Conservation (phyloP, 371 early-diverging fungal species). For the Mucor racemosus region DNA sequence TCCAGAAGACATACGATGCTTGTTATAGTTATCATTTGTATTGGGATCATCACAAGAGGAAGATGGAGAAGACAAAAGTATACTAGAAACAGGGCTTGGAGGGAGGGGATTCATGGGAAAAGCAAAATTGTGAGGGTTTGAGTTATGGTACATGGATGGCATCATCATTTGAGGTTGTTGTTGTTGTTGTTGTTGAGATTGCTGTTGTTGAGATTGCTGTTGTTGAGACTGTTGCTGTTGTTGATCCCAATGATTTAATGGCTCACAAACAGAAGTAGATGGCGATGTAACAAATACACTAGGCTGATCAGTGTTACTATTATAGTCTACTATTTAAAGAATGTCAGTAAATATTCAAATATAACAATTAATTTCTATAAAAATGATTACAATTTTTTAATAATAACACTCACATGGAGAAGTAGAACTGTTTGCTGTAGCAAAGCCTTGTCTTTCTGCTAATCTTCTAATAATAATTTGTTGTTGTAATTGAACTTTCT, state of each 20-base stretch:
- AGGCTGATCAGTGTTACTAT: slow-evolving; percentile 8
- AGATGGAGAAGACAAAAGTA: slow-evolving; percentile 11
- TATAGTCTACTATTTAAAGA: background rate
- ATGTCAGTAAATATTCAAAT: background rate
- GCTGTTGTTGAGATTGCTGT: slow-evolving; percentile 6
- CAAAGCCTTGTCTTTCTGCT: slow-evolving; percentile 19
- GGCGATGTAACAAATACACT: slow-evolving; percentile 26
- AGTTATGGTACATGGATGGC: slow-evolving; percentile 12
- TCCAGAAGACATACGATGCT: slow-evolving; percentile 1
- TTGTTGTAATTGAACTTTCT: slow-evolving; percentile 58
- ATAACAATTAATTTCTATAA: background rate
- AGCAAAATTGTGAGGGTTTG: background rate
- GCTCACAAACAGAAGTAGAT: slow-evolving; percentile 3
- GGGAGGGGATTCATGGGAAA: slow-evolving; percentile 10
- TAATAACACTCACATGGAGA: slow-evolving; percentile 25
- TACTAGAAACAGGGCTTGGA: slow-evolving; percentile 17
- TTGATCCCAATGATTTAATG: slow-evolving; percentile 4
- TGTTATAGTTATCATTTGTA: background rate
- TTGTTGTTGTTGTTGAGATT: slow-evolving; percentile 5
- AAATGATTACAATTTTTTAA: background rate
- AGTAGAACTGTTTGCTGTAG: background rate
- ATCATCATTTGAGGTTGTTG: slow-evolving; percentile 12
- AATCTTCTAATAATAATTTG: slow-evolving; percentile 50
- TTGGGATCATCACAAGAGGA: slow-evolving; percentile 2
- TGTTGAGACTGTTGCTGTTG: slow-evolving; percentile 4